Base-by-base conservation (phyloP, 164 flowering plant species). In the Piper betle region DNA sequence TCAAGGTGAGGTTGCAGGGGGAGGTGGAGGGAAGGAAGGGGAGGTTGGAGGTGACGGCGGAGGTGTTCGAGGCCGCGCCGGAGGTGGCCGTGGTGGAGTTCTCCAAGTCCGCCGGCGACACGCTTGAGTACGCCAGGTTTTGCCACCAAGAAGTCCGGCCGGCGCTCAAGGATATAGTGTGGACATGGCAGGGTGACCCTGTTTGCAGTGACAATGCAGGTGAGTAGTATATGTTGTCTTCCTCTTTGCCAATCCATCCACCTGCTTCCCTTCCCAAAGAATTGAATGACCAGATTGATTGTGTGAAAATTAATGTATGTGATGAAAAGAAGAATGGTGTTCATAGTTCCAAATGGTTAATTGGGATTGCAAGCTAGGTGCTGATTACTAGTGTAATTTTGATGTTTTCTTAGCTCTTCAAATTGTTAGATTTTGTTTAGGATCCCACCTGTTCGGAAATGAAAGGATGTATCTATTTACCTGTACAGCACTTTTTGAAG, bases 21-120 rank as follows among this genome's bases (percentile, higher is more conserved):
- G 25, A 59, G 0, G 62, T 64, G 3, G 89, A 85, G 58, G 96
- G 96, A 12, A 58, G 91, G 55, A 85, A 83, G 60, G 94, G 96
- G 71, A 37, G 50, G 72, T 66, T 89, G 52, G 52, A 80, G 20
- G 76, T 86, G 63, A 81, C 81, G 37, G 96, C 94, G 33, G 94
- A 89, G 82, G 84, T 86, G 53, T 84, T 81, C 65, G 84, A 83
- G 75, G 84, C 78, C 64, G 91, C 86, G 63, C 87, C 93, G 61
- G 81, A 81, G 71, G 77, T 89, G 1, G 78, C 87, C 16, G 67
- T 86, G 4, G 93, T 88, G 1, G 86, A 84, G 62, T 72, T 86
- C 62, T 76, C 78, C 25, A 86, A 88, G 72, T 76, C 79, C 0
- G 59, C 81, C 50, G 93, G 93, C 3, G 93, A 88, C 43, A 83